Percentiles rank a stretch among this genome's conserved stretches.
Conservation (phyloP, 129 eudicot species). For the Lactuca saligna region DNA sequence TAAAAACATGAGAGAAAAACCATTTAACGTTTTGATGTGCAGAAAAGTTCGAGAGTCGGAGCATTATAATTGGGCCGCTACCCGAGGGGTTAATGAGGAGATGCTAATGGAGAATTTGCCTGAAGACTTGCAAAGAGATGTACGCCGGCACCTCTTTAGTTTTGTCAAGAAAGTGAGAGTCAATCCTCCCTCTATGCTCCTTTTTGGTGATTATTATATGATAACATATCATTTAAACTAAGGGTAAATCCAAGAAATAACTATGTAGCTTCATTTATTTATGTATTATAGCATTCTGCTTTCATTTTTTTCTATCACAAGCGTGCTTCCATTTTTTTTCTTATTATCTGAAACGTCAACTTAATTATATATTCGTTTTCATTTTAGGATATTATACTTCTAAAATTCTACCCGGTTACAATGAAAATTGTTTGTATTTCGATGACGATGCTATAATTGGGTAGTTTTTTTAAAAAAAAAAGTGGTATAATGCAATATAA, state of each 20-base stretch:
- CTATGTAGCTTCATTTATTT: no score
- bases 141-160: constrained; percentile 60
- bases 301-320: no score
- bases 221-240: constrained; percentile 1
- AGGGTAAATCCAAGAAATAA: not conserved
- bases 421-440: not conserved
- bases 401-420: no score
- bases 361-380: no score
- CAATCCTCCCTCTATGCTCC: not conserved
- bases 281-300: no score
- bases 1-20: no score
- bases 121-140: not conserved
- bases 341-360: not conserved
- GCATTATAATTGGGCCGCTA: no score
- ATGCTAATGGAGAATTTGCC: no score
- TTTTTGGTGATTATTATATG: not conserved
- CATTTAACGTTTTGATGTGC: no score
- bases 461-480: not conserved
- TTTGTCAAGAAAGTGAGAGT: constrained; percentile 53
- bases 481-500: not conserved
- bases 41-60: no score
- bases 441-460: not conserved
- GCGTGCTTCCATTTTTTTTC: no score
- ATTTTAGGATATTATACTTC: not conserved
- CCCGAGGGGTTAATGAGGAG: no score